These are phyloP conservation scores for Podila verticillata DNA, from an alignment of 192 early-diverging fungal genomes.

Conservation along the genomic window DNA sequence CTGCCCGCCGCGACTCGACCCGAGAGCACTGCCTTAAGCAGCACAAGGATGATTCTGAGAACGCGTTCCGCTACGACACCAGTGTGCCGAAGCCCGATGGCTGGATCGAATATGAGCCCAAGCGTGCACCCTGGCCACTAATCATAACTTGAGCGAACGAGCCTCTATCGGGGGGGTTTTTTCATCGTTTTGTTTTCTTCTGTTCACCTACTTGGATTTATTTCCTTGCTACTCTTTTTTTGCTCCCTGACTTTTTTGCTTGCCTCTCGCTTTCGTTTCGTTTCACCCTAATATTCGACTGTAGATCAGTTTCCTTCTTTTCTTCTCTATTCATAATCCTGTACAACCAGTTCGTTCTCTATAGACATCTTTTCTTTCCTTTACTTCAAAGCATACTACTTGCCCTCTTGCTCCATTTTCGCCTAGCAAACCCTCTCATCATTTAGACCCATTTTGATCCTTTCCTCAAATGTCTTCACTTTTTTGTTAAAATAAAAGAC, in stretches of 20 bases:
- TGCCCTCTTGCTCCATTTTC: neutral
- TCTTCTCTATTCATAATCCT: neutral
- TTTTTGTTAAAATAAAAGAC: no score
- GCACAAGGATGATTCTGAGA: constrained; percentile 48
- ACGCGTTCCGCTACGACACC: constrained; percentile 38
- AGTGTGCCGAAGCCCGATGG: constrained; percentile 45
- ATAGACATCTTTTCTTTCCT: neutral
- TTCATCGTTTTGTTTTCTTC: neutral
- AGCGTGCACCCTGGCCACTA: constrained; percentile 46
- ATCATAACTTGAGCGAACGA: constrained; percentile 19
- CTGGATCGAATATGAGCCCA: constrained; percentile 50
- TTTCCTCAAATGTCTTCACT: neutral
- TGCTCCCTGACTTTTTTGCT: neutral
- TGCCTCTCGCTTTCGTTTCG: neutral
- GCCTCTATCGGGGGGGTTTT: neutral
- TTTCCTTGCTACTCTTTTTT: neutral
- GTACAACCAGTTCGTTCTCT: neutral
- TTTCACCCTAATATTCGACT: neutral
- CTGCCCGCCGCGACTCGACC: constrained; percentile 42
- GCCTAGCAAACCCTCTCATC: neutral
- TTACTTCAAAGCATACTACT: neutral
- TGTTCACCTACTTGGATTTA: neutral
- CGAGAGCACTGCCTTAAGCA: constrained; percentile 47
- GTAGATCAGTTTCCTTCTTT: neutral
- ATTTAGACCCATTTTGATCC: neutral